Conservation (phyloP, 257 asterid species). For the Anisodus acutangulus region DNA sequence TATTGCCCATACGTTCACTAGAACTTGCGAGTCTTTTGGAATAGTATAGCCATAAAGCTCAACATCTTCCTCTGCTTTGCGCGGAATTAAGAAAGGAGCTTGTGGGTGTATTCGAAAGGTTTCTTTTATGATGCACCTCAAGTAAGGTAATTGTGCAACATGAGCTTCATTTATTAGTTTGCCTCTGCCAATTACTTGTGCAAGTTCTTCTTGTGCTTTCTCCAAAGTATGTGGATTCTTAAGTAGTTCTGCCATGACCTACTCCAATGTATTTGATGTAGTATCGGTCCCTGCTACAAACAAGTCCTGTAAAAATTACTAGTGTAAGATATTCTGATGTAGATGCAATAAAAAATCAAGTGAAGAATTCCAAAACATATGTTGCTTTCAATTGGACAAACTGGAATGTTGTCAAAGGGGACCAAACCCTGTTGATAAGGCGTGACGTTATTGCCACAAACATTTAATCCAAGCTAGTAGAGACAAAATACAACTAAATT, state of each 20-base stretch:
- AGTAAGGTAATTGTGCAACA: too few relatives aligned
- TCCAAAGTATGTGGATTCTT: constrained; percentile 33
- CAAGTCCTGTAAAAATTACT: constrained; percentile 33
- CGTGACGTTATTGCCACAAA: neutral
- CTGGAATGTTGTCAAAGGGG: too few relatives aligned
- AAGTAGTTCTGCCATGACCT: constrained; percentile 45
- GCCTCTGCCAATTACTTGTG: constrained; percentile 35
- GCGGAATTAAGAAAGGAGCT: constrained; percentile 39
- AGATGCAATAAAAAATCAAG: neutral
- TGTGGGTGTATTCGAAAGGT: constrained; percentile 40
- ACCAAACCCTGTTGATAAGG: neutral
- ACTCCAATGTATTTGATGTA: constrained; percentile 35
- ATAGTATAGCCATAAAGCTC: constrained; percentile 35
- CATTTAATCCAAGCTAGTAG: too few relatives aligned
- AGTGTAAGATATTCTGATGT: neutral
- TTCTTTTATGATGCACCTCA: too few relatives aligned
- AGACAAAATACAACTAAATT: too few relatives aligned
- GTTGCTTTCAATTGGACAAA: neutral
- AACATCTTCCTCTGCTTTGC: constrained; percentile 31
- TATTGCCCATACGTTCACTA: constrained; percentile 43
- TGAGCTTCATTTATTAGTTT: constrained; percentile 32
- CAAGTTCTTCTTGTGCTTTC: constrained; percentile 41
- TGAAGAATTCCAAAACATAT: neutral
- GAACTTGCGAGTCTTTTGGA: constrained; percentile 35
- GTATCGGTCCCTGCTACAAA: constrained; percentile 39